Evolutionary conservation across 179 eudicot species (phyloP).

Genomic region (Sideroxylon spinosum): DNA sequence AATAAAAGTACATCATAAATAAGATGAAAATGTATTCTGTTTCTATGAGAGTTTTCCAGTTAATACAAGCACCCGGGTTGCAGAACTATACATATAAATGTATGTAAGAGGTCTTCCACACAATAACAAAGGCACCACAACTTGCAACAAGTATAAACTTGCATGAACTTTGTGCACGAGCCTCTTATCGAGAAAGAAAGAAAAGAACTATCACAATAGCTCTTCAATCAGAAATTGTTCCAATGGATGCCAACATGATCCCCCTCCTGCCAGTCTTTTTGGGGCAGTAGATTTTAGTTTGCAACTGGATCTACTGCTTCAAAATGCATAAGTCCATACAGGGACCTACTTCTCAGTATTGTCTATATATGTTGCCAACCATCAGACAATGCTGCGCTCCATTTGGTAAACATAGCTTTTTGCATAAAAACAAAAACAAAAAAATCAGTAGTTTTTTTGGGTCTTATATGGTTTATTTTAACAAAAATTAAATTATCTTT

Average conservation of each 20-base stretch:
- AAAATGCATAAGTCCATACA: too few species aligned
- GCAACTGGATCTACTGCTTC: background rate
- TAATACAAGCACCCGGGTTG: background rate
- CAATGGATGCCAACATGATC: background rate
- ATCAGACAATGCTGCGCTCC: too few species aligned
- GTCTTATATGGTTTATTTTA: too few species aligned
- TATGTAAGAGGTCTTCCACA: background rate
- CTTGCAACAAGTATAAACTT: background rate
- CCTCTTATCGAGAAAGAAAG: background rate
- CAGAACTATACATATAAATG: background rate
- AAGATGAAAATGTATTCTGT: background rate
- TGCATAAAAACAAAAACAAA: too few species aligned
- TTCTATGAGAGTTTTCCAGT: background rate
- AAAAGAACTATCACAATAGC: background rate
- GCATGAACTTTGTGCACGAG: background rate
- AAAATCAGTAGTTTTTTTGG: too few species aligned
- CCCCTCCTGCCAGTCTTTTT: background rate
- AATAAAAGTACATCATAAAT: background rate
- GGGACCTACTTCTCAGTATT: too few species aligned
- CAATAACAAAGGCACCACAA: background rate
- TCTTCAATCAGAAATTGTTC: background rate
- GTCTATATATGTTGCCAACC: too few species aligned
- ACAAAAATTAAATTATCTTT: too few species aligned
- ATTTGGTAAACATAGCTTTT: too few species aligned
- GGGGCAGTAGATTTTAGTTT: background rate